phyloP scores from a whole-genome alignment of 2,329 filamentous ascomycete genomes.

The Ceratocystis papillata region DNA sequence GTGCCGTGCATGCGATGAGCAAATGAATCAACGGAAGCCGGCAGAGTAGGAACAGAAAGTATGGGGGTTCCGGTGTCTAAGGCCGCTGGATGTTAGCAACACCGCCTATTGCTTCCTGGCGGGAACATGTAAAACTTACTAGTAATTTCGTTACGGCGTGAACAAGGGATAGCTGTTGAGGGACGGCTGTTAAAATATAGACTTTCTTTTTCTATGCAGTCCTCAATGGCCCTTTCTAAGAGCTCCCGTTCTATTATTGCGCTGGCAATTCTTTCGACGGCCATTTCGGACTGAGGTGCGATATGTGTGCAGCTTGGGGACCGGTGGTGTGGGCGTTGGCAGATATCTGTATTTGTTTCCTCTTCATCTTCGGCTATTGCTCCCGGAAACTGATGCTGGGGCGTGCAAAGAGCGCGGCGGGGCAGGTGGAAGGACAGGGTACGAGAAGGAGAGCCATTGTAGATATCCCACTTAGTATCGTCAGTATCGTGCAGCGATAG shows the following conservation, averaged over 20 bases:
- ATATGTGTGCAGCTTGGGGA: constrained; percentile 38
- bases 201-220: constrained; percentile 50
- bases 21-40: constrained; percentile 48
- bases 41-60: constrained; percentile 47
- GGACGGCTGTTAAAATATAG: constrained; percentile 45
- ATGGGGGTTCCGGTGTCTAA: constrained; percentile 29
- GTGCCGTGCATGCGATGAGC: constrained; percentile 34
- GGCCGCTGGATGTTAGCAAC: not conserved
- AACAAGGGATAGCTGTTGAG: constrained; percentile 39
- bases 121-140: constrained; percentile 27
- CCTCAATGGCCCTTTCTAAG: constrained; percentile 49
- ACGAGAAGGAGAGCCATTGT: constrained; percentile 12
- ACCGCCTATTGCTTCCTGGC: not conserved
- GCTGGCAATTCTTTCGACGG: constrained; percentile 46
- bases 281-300: constrained; percentile 40
- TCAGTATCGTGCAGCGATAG: constrained; percentile 19
- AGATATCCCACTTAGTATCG: constrained; percentile 9
- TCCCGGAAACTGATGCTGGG: constrained; percentile 27
- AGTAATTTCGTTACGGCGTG: constrained; percentile 26
- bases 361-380: constrained; percentile 2
- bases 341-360: constrained; percentile 31
- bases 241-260: constrained; percentile 50
- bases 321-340: constrained; percentile 28
- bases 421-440: constrained; percentile 47
- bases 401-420: constrained; percentile 30